Conservation (phyloP, 768 basidiomycete species). For the Suillus variegatus region DNA sequence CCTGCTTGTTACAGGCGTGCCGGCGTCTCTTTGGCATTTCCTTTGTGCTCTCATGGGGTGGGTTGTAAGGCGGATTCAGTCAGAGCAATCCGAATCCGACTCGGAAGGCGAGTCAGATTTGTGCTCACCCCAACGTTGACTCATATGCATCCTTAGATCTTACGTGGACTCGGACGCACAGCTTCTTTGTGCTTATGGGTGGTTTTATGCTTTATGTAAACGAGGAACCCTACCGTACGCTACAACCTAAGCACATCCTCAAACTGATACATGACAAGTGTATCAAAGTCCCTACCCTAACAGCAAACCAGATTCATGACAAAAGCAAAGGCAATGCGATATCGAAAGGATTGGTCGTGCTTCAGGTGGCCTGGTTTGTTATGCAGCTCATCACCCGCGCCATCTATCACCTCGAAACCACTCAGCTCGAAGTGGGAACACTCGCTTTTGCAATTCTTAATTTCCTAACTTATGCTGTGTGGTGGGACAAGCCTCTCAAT, state of each 20-base stretch:
- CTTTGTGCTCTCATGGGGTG: too few species aligned
- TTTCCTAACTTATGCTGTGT: not conserved
- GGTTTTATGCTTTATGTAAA: not conserved
- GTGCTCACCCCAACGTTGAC: not conserved
- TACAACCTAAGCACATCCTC: not conserved
- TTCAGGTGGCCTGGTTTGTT: not conserved
- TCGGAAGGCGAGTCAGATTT: not conserved
- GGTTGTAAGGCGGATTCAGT: too few species aligned
- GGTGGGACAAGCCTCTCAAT: not conserved
- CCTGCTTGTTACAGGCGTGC: too few species aligned
- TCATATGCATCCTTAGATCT: not conserved
- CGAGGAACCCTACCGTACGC: not conserved
- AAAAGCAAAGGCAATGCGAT: not conserved
- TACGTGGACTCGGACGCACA: not conserved
- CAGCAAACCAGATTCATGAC: not conserved
- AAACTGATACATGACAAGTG: not conserved
- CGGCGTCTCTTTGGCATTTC: too few species aligned
- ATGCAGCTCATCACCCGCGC: not conserved
- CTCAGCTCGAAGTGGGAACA: not conserved
- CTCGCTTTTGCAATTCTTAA: not conserved
- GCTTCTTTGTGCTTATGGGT: not conserved
- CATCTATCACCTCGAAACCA: not conserved
- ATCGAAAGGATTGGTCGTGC: not conserved
- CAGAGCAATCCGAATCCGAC: not conserved
- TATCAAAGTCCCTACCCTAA: not conserved